These are phyloP conservation scores for Lactarius hengduanensis DNA, from an alignment of 768 basidiomycete genomes.

Conservation along the genomic window DNA sequence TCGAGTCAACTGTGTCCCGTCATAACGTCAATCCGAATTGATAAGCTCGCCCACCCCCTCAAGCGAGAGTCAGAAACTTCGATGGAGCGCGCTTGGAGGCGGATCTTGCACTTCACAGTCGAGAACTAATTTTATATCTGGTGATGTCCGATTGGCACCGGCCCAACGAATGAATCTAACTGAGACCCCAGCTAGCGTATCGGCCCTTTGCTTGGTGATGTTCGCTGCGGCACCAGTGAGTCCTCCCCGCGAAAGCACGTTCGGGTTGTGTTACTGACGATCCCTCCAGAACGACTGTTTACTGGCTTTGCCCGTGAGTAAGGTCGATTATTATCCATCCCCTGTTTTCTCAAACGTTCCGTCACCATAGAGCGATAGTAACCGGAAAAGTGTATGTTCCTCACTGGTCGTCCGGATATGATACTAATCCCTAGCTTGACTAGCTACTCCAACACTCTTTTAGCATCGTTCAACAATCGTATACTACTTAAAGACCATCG, in stretches of 20 bases:
- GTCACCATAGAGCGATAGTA: neutral
- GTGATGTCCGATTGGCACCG: neutral
- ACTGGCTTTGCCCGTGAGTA: constrained; percentile 1
- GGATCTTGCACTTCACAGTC: neutral
- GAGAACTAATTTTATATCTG: neutral
- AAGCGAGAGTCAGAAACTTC: neutral
- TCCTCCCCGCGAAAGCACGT: neutral
- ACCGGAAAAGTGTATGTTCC: constrained; percentile 1
- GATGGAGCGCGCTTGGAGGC: neutral
- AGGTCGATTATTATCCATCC: neutral
- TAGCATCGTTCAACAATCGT: neutral
- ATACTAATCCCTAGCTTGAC: neutral
- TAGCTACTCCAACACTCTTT: neutral
- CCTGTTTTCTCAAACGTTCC: neutral
- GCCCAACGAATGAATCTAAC: neutral
- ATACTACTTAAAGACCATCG: neutral
- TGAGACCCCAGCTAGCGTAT: neutral
- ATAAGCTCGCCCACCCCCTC: neutral
- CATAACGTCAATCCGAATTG: neutral
- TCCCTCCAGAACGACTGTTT: neutral
- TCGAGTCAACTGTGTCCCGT: neutral
- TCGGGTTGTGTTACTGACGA: neutral
- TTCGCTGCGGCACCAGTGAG: constrained; percentile 2
- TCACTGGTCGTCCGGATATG: neutral
- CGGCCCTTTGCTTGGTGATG: neutral